These are phyloP conservation scores for Penicillium sp. DNA, from an alignment of 2,329 filamentous ascomycete genomes.

Conservation along the genomic window DNA sequence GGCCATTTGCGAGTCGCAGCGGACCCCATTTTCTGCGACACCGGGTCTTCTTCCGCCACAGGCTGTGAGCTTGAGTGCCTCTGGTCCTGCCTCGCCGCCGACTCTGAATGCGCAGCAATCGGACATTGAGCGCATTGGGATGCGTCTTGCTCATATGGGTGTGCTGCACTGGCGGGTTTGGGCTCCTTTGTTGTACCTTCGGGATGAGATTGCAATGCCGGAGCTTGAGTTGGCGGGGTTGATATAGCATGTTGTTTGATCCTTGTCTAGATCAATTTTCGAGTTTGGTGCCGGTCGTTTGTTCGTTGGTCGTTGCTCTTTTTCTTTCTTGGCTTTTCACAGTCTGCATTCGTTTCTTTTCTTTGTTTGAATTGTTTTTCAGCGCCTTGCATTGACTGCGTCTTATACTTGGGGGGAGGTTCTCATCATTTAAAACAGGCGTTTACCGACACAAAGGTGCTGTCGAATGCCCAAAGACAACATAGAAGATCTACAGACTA, in stretches of 20 bases:
- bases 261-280: too few species aligned
- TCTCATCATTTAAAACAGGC: not conserved
- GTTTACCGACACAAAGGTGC: not conserved
- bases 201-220: constrained; percentile 25
- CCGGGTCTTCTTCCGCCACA: constrained; percentile 9
- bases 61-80: not conserved
- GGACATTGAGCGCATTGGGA: constrained; percentile 56
- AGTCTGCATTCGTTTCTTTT: too few species aligned
- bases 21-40: constrained; percentile 21
- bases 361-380: constrained; percentile 15
- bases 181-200: constrained; percentile 66
- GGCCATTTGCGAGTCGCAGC: constrained; percentile 45
- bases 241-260: constrained; percentile 9
- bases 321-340: not conserved
- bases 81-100: constrained; percentile 5
- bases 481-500: too few species aligned
- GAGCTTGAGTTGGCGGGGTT: constrained; percentile 11
- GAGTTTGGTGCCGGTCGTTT: not conserved
- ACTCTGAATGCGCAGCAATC: constrained; percentile 26
- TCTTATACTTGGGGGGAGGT: constrained; percentile 1
- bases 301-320: not conserved
- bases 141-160: constrained; percentile 75
- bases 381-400: constrained; percentile 16
- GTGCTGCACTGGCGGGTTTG: constrained; percentile 89
- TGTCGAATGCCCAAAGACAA: not conserved